Evolutionary conservation across 2,329 filamentous ascomycete genomes (phyloP).

Genomic region (Paraphaeosphaeria sporulosa): DNA sequence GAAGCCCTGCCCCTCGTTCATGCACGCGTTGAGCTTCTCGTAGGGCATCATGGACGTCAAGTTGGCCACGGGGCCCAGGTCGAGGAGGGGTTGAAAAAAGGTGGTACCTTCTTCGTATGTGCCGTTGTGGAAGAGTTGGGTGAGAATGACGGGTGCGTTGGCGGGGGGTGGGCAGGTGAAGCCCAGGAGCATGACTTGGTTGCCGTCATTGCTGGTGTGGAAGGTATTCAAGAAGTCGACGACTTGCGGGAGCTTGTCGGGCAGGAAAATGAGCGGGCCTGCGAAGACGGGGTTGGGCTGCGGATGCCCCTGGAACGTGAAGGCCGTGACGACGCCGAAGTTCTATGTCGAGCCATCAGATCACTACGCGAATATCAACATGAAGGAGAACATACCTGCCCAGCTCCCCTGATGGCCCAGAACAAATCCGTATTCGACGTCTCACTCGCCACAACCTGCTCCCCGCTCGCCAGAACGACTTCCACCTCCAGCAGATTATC

Average conservation of each 20-base stretch:
- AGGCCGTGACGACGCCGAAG: slow-evolving; percentile 52
- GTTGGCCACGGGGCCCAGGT: slow-evolving; percentile 30
- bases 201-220: slow-evolving; percentile 36
- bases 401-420: slow-evolving; percentile 50
- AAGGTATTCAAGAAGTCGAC: slow-evolving; percentile 42
- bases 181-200: slow-evolving; percentile 36
- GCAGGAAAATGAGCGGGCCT: slow-evolving; percentile 48
- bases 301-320: slow-evolving; percentile 47
- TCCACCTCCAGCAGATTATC: slow-evolving; percentile 49
- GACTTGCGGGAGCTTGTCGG: slow-evolving; percentile 35
- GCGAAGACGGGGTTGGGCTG: slow-evolving; percentile 44
- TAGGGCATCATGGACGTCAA: slow-evolving; percentile 38
- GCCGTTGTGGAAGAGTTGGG: slow-evolving; percentile 48
- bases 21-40: slow-evolving; percentile 39
- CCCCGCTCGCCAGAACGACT: slow-evolving; percentile 46
- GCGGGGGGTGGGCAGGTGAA: slow-evolving; percentile 40
- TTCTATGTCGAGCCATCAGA: slow-evolving; percentile 23
- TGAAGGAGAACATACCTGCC: slow-evolving; percentile 14
- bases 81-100: slow-evolving; percentile 40
- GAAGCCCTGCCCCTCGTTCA: slow-evolving; percentile 37
- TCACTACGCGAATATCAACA: no score
- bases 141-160: slow-evolving; percentile 38
- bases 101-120: slow-evolving; percentile 33
- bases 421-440: slow-evolving; percentile 44
- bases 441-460: slow-evolving; percentile 42